These are phyloP conservation scores for Geotrichum citri-aurantii DNA, from an alignment of 1,139 yeast genomes.

Conservation along the genomic window DNA sequence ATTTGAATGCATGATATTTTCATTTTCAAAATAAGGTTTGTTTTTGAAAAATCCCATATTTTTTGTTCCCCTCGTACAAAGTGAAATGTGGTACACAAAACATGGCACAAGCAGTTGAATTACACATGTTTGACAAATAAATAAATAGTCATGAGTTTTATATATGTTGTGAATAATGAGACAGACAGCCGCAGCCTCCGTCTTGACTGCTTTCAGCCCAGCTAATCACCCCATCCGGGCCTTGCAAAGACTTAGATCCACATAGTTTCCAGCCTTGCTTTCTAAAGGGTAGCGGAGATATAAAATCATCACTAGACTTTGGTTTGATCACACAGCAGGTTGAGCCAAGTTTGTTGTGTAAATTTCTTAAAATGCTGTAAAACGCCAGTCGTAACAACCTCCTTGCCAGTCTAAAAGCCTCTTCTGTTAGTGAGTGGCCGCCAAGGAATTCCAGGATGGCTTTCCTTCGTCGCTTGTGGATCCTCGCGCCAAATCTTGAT, in stretches of 20 bases:
- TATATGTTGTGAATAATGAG: not conserved
- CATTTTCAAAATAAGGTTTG: no score
- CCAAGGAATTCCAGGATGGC: constrained; percentile 48
- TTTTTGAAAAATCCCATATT: no score
- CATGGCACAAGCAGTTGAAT: not conserved
- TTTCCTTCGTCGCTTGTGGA: constrained; percentile 41
- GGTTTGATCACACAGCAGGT: not conserved
- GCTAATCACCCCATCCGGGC: not conserved
- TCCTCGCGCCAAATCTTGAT: constrained; percentile 76
- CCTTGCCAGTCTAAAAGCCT: not conserved
- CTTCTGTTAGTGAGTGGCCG: constrained; percentile 31
- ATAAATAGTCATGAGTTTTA: not conserved
- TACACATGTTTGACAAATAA: not conserved
- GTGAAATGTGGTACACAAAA: not conserved
- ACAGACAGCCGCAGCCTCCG: not conserved
- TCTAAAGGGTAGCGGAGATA: not conserved
- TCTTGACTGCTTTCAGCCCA: not conserved
- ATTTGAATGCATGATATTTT: no score
- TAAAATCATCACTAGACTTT: not conserved
- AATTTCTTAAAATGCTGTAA: no score
- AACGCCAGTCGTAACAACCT: not conserved
- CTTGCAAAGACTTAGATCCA: not conserved
- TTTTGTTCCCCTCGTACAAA: no score
- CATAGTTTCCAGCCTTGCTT: not conserved
- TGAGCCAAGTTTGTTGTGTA: not conserved